Evolutionary conservation across 78 protist species (phyloP), one percentile per base, ranked within the genome.

Genomic region (Dictyostelium discoideum): DNA sequence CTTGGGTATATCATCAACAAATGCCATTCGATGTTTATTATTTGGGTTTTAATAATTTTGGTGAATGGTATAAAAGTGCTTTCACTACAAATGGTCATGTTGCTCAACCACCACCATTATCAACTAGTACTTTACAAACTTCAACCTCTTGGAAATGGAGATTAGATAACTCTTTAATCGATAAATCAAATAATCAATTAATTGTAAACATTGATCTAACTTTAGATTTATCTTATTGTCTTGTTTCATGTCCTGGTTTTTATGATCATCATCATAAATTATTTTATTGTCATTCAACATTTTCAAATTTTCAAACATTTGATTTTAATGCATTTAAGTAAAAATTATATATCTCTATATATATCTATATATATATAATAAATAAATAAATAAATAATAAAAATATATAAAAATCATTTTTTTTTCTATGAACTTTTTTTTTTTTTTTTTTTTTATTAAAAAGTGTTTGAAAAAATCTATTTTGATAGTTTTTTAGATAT

Each of bases 1-100:
- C 44, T 3, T 86, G 92, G 92, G 24, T 86, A 3, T 86, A 32
- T 22, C 92, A 86, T 50, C 92, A 86, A 73, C 92, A 86, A 86
- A 74, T 32, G 7, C 92, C 92, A 20, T 69, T 24, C 11, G 92
- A 86, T 86, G 63, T 74, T 29, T 69, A 86, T 74, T 32, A 84
- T 46, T n/a, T 26, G n/a, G 81, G 81, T 6, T 0, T 8, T 13
- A 0, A 14, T 8, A 69, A 86, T 29, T 86, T 86, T 50, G 24
- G n/a, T 20, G 22, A 26, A 16, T 86, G 92, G 92, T 86, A 79
- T 29, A 24, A 57, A 48, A 13, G 29, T 2, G 92, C 92, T 1
- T 86, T 50, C 40, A 6, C 40, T 32, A 6, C 24, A 44, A 26
- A 74, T 60, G 84, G 72, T 20, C 5, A 72, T 8, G 76, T 85